These are phyloP conservation scores for Mortierella sp. DNA, from an alignment of 371 early-diverging fungal genomes.

Conservation along the genomic window DNA sequence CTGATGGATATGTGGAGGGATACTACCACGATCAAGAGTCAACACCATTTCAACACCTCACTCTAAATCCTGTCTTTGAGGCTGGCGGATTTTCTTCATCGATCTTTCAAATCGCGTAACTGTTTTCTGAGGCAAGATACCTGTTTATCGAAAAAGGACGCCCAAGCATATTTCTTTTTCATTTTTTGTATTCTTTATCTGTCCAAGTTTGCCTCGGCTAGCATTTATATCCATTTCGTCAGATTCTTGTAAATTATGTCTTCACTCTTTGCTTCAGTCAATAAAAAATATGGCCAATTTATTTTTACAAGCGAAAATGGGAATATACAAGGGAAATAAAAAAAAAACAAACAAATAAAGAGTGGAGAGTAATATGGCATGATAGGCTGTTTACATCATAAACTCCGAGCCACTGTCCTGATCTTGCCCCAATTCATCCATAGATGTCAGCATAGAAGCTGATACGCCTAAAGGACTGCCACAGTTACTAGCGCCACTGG, in stretches of 20 bases:
- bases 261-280: background rate
- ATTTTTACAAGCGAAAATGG: background rate
- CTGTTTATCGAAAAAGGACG: background rate
- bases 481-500: background rate
- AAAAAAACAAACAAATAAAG: background rate
- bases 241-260: background rate
- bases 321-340: background rate
- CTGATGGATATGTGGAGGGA: slow-evolving; percentile 67
- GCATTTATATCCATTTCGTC: background rate
- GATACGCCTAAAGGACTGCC: background rate
- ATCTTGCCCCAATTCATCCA: slow-evolving; percentile 18
- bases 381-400: slow-evolving; percentile 25
- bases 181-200: background rate
- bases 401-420: slow-evolving; percentile 15
- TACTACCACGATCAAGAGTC: slow-evolving; percentile 43
- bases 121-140: background rate
- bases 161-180: too few relatives aligned
- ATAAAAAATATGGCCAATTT: background rate
- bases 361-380: background rate
- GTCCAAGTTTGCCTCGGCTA: background rate
- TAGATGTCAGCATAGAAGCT: background rate
- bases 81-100: slow-evolving; percentile 29
- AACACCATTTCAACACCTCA: slow-evolving; percentile 39
- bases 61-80: slow-evolving; percentile 31
- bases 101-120: slow-evolving; percentile 36